Conservation (phyloP, 257 asterid genomes). For the Marsdenia floribunda region DNA sequence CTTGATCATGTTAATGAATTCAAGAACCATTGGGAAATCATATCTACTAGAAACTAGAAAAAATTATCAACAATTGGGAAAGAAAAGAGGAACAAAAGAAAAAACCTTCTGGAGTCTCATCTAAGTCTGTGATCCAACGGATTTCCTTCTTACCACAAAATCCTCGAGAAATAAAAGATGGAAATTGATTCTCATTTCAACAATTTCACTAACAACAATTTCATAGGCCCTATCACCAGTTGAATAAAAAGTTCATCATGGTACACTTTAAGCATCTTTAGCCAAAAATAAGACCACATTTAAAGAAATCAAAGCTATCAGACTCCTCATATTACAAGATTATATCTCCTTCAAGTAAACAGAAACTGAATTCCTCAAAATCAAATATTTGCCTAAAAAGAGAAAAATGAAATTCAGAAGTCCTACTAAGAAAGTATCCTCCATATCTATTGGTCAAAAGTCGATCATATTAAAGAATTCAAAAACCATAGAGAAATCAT, state of each 20-base stretch:
- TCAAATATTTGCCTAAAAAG: background rate
- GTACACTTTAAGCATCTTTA: no score
- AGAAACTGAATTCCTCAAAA: background rate
- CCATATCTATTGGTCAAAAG: background rate
- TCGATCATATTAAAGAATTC: background rate
- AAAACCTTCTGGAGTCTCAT: no score
- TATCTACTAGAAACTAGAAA: background rate
- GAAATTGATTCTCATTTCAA: no score
- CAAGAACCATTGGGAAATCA: background rate
- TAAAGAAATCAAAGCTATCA: background rate
- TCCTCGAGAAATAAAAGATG: no score
- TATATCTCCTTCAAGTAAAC: background rate
- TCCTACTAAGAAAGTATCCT: background rate
- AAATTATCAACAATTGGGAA: background rate
- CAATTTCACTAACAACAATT: background rate
- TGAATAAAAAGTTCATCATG: background rate
- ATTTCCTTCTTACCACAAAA: no score
- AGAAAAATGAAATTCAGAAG: background rate
- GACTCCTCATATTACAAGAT: background rate
- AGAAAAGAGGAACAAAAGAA: no score
- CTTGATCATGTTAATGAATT: background rate
- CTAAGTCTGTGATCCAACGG: no score
- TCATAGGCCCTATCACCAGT: background rate
- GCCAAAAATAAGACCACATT: background rate
- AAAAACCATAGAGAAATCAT: slow-evolving; percentile 6